phyloP scores from a whole-genome alignment of 2,329 filamentous ascomycete species.

The Bipolaris oryzae region DNA sequence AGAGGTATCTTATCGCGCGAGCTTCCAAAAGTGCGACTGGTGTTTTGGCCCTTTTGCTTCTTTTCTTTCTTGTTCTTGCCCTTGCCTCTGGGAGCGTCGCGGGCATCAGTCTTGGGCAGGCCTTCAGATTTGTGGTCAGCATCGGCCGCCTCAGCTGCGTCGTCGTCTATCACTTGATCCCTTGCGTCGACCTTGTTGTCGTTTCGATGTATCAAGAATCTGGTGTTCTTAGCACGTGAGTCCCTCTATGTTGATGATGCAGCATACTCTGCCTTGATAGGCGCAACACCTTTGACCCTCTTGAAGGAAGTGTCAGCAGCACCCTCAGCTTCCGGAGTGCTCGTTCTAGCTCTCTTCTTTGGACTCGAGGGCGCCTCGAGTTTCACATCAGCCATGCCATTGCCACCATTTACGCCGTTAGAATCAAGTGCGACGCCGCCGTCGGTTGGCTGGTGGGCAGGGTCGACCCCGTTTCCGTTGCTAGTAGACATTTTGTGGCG shows the following conservation, averaged over 20 bases:
- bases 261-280: slow-evolving; percentile 73
- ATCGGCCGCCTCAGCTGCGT: slow-evolving; percentile 64
- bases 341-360: slow-evolving; percentile 40
- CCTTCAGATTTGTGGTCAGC: slow-evolving; percentile 45
- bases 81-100: slow-evolving; percentile 49
- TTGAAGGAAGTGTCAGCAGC: slow-evolving; percentile 34
- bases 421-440: slow-evolving; percentile 20
- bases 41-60: slow-evolving; percentile 79
- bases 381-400: slow-evolving; percentile 30
- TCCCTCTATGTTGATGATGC: slow-evolving; percentile 6
- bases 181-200: slow-evolving; percentile 34
- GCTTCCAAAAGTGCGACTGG: slow-evolving; percentile 77
- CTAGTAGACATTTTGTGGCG: slow-evolving; percentile 22
- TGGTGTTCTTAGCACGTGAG: slow-evolving; percentile 31
- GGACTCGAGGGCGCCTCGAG: slow-evolving; percentile 40
- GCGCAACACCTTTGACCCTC: slow-evolving; percentile 63
- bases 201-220: slow-evolving; percentile 42
- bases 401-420: slow-evolving; percentile 28
- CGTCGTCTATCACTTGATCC: slow-evolving; percentile 54
- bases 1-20: slow-evolving; percentile 78
- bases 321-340: slow-evolving; percentile 43
- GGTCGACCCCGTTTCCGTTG: slow-evolving; percentile 16
- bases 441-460: slow-evolving; percentile 18
- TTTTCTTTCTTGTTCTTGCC: slow-evolving; percentile 65
- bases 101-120: slow-evolving; percentile 42